Evolutionary conservation across 495 filamentous ascomycete species (phyloP).

Genomic region (Bathelium albidoporum): DNA sequence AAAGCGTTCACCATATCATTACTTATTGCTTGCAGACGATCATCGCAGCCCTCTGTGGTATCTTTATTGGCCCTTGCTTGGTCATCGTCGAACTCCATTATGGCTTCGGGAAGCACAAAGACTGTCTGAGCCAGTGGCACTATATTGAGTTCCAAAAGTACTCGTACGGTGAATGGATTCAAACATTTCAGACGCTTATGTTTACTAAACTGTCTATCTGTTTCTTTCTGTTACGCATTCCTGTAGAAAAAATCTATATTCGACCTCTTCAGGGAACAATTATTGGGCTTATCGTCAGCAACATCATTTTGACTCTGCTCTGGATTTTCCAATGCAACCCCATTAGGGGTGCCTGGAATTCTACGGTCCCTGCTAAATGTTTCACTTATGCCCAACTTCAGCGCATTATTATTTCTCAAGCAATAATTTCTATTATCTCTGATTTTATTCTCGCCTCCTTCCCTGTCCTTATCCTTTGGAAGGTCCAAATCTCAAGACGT

Average conservation of each 20-base stretch:
- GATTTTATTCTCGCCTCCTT: background rate
- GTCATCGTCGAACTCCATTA: background rate
- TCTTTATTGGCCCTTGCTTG: background rate
- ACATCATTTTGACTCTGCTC: background rate
- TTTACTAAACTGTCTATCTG: constrained; percentile 64
- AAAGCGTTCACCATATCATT: no score
- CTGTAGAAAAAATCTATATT: constrained; percentile 39
- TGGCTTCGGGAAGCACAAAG: background rate
- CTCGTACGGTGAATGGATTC: background rate
- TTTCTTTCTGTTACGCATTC: constrained; percentile 66
- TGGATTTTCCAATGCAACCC: constrained; percentile 1
- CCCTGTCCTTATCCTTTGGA: background rate
- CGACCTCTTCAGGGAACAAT: background rate
- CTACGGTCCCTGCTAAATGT: background rate
- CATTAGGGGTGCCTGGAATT: background rate
- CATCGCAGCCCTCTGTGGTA: background rate
- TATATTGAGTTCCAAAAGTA: background rate
- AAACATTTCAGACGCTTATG: constrained; percentile 1
- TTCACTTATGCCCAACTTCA: background rate
- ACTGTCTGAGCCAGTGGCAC: background rate
- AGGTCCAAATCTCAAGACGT: background rate
- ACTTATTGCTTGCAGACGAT: no score
- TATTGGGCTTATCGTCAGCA: background rate
- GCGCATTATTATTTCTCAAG: background rate
- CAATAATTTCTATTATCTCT: background rate